Base-by-base conservation (phyloP, 1,284 basidiomycete genomes). In the Mrakiaceae sp. region DNA sequence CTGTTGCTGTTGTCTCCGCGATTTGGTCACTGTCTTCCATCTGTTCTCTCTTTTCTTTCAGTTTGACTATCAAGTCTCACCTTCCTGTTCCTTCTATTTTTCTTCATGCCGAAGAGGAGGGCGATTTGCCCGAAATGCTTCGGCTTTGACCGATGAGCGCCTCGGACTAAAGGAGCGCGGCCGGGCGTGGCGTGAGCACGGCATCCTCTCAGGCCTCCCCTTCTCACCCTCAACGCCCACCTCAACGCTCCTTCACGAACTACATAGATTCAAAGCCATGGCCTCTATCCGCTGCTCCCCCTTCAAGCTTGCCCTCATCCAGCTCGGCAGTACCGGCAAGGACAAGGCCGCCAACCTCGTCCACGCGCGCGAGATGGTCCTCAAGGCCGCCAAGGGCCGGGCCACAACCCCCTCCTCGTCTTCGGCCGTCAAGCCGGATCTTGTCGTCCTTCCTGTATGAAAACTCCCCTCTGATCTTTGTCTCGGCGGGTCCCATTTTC, bases 371-470 rank as follows among this genome's bases (percentile, higher is more conserved):
- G 82, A 87, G 46, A 87, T 89, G 81, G 84, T 95, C 64, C 72
- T 82, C 5, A 83, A 83, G 70, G 93, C 92, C 2, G 85, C 84
- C 0, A 70, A 74, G 3, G 80, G 77, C 4, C 69, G 72, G 44
- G 70, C 72, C 16, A 68, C 70, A 51, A 27, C 27, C 27, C 27
- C 27, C 27, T 27, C 27, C 27, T 27, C 27, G 27, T 27, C 27
- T 27, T 27, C 27, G 27, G 27, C 27, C 27, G 68, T 62, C 73
- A 80, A 78, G 69, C 87, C 90, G 46, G 82, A 91, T 71, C 73
- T 97, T 14, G 84, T 97, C 68, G 90, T 96, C 12, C 79, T 98
- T 51, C 95, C 96, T 3, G 92, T 89, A 69, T 8, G 62, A 16
- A 2, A 39, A 39, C 42, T 46, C n/a, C 43, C 62, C 9, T 49